Evolutionary conservation across 441 rosid genomes (phyloP).

Genomic region (Erysimum pusillum): DNA sequence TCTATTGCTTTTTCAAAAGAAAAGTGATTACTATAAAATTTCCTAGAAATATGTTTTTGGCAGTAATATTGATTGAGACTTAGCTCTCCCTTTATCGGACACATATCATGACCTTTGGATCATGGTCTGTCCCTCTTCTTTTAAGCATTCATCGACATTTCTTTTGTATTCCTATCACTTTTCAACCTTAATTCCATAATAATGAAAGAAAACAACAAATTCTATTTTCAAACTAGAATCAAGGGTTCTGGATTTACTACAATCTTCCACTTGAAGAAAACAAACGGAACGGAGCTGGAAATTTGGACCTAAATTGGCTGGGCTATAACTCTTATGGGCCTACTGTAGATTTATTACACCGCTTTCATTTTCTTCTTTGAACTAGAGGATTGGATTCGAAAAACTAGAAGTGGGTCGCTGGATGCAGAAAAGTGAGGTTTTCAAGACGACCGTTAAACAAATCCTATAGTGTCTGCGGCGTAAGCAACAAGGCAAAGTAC

Average conservation of each 20-base stretch:
- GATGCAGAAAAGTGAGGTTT: too few species aligned
- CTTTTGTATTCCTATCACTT: conserved; percentile 32
- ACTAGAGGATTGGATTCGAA: background rate
- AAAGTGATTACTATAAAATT: background rate
- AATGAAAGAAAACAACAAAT: conserved; percentile 32
- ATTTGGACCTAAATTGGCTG: background rate
- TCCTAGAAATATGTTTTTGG: conserved; percentile 39
- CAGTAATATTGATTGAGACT: conserved; percentile 58
- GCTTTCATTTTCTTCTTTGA: background rate
- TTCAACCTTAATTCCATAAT: conserved; percentile 33
- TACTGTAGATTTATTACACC: background rate
- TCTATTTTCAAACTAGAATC: conserved; percentile 5
- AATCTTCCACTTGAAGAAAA: background rate
- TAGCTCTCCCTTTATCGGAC: conserved; percentile 61
- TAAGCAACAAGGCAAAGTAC: too few species aligned
- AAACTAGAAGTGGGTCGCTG: background rate
- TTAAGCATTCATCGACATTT: conserved; percentile 35
- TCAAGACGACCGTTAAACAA: too few species aligned
- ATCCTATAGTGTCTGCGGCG: too few species aligned
- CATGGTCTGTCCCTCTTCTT: conserved; percentile 60
- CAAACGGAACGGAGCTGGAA: conserved; percentile 13
- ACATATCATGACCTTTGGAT: conserved; percentile 62
- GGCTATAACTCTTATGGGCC: background rate
- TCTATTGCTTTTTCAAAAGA: conserved; percentile 16
- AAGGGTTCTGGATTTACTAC: conserved; percentile 10